phyloP scores from a whole-genome alignment of 768 basidiomycete genomes.

The Termitomyces sp. region DNA sequence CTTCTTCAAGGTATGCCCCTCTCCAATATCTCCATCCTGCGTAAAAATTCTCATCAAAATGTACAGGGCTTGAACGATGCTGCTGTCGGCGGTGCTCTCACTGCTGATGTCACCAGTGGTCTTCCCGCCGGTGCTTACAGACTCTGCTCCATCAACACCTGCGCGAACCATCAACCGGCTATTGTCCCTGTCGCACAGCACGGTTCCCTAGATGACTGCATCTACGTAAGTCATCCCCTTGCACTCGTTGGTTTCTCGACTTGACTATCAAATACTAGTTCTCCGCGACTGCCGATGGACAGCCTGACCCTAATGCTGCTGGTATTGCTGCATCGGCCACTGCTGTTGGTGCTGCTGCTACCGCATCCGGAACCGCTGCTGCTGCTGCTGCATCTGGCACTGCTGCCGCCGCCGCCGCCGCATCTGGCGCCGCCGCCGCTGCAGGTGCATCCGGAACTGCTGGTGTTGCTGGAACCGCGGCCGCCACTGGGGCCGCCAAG shows the following conservation, averaged over 20 bases:
- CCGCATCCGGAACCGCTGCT: constrained; percentile 13
- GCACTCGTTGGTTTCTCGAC: neutral
- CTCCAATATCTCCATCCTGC: neutral
- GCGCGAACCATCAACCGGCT: constrained; percentile 57
- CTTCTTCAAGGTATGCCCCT: constrained; percentile 43
- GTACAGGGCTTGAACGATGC: constrained; percentile 45
- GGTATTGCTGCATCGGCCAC: constrained; percentile 4
- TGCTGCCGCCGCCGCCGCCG: neutral
- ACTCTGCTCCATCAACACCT: constrained; percentile 52
- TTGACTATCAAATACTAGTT: constrained; percentile 22
- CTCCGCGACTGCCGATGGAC: constrained; percentile 23
- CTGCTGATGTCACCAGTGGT: constrained; percentile 48
- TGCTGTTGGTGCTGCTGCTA: constrained; percentile 7
- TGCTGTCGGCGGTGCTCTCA: constrained; percentile 45
- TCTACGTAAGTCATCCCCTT: constrained; percentile 39
- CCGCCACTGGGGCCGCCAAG: neutral
- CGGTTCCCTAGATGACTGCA: constrained; percentile 54
- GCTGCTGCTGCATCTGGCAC: constrained; percentile 9
- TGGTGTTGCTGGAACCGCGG: constrained; percentile 1
- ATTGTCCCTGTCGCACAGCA: constrained; percentile 60
- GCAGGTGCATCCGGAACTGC: constrained; percentile 5
- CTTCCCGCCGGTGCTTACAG: constrained; percentile 58
- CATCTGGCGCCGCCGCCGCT: neutral
- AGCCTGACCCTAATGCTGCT: constrained; percentile 11
- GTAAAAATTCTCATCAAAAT: constrained; percentile 26